Evolutionary conservation across 257 asterid genomes (phyloP), one percentile per base, ranked within the genome.

Genomic region (Avicennia marina): DNA sequence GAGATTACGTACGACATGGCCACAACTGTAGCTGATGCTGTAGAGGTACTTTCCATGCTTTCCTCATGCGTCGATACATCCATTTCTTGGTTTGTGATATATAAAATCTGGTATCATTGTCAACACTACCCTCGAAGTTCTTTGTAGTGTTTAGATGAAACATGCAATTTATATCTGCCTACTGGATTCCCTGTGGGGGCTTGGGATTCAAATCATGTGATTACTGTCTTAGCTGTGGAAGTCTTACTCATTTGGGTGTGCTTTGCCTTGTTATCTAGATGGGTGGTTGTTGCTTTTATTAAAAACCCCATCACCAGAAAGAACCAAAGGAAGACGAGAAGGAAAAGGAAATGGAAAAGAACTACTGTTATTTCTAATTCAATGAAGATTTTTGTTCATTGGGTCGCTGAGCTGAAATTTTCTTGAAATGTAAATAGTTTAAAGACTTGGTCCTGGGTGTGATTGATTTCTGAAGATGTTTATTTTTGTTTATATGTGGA

Each of bases 1-100:
- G 99, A 94, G 75, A 94, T 94, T 62, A 79, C 97, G 10, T 94
- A 86, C 46, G 97, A 86, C 81, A 94, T 94, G 95, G 60, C 97
- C 66, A 89, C 99, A 36, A 94, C 96, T 48, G 96, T 84, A 56
- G 85, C 88, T 64, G 99, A 94, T 68, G 86, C 96, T 45, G 87
- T 94, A 55, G 99, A 89, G 99, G 99, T 94, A 93, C 57, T 75
- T 34, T 56, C 56, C 29, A 42, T 42, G 21, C 56, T 71, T 60
- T 42, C 44, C 39, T 44, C 31, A 27, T n/a, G n/a, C n/a, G n/a
- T n/a, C n/a, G n/a, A n/a, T n/a, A n/a, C 69, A 50, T 50, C 34
- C 15, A 40, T 29, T 39, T 39, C 46, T 29, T 46, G 26, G 20
- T 52, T 18, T 3, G 33, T 60, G 49, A 33, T 36, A 9, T 17